Conservation (phyloP, 148 eudicot species). For the Rhododendron molle region DNA sequence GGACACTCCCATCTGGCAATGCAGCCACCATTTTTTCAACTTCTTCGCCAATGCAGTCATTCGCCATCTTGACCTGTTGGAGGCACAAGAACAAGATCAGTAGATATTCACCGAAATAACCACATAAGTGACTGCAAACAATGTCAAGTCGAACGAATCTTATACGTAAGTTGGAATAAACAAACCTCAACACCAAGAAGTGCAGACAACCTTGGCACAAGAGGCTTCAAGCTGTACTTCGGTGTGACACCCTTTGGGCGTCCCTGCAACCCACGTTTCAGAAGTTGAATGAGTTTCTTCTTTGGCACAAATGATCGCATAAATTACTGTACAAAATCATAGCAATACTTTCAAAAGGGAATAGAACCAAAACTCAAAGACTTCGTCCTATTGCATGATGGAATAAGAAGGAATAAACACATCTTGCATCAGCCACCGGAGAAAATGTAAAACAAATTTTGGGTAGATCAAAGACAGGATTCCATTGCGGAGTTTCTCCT, state of each 20-base stretch:
- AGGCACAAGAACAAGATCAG: background rate
- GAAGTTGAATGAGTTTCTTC: no score
- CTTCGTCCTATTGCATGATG: background rate
- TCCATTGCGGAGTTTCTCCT: background rate
- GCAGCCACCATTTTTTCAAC: constrained; percentile 66
- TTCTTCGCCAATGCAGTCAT: constrained; percentile 74
- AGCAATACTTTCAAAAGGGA: background rate
- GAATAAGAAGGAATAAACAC: background rate
- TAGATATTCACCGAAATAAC: background rate
- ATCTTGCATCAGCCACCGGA: background rate
- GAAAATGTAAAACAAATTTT: background rate
- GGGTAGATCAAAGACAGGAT: background rate
- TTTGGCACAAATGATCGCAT: background rate
- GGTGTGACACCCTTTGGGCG: constrained; percentile 83
- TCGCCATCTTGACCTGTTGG: constrained; percentile 65
- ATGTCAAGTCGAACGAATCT: background rate
- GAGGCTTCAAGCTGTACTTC: constrained; percentile 73
- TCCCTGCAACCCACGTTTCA: constrained; percentile 36
- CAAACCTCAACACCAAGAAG: constrained; percentile 60
- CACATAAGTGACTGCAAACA: background rate
- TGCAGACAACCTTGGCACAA: constrained; percentile 66
- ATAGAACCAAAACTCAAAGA: background rate
- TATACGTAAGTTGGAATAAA: background rate
- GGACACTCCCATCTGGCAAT: constrained; percentile 75
- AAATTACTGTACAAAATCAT: background rate